A percentile compares a stretch with the other conserved stretches of the same genome.
Conservation (phyloP, 805 yeast species). For the Candida maesae region DNA sequence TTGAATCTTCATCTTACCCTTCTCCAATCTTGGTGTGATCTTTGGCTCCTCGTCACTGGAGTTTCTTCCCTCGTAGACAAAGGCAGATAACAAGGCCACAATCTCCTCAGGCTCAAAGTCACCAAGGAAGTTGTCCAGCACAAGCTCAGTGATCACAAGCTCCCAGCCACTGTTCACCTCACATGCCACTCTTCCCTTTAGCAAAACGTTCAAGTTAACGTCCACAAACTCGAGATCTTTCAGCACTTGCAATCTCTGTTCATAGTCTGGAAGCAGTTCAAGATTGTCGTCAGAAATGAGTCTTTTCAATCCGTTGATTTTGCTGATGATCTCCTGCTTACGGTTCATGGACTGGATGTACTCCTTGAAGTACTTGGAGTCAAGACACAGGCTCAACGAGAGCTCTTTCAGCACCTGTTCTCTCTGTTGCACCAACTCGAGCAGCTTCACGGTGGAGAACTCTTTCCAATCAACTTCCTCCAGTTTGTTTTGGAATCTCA, state of each 20-base stretch:
- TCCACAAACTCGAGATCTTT: slow-evolving; percentile 81
- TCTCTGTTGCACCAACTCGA: slow-evolving; percentile 38
- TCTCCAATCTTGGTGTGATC: slow-evolving; percentile 76
- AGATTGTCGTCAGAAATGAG: slow-evolving; percentile 82
- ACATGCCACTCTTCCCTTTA: slow-evolving; percentile 93
- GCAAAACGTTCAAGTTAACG: slow-evolving; percentile 63
- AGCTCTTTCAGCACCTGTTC: slow-evolving; percentile 31
- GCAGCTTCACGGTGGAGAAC: slow-evolving; percentile 32
- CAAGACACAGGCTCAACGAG: slow-evolving; percentile 26
- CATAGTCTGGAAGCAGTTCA: slow-evolving; percentile 89
- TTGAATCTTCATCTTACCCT: slow-evolving; percentile 61
- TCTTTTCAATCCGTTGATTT: slow-evolving; percentile 53
- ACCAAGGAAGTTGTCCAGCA: slow-evolving; percentile 87
- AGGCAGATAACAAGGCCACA: slow-evolving; percentile 88
- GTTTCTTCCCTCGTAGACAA: slow-evolving; percentile 82
- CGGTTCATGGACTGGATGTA: slow-evolving; percentile 44
- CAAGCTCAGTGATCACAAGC: slow-evolving; percentile 79
- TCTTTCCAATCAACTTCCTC: slow-evolving; percentile 40
- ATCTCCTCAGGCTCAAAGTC: slow-evolving; percentile 95
- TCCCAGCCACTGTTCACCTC: slow-evolving; percentile 93
- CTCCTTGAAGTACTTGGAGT: slow-evolving; percentile 40
- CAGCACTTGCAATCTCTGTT: slow-evolving; percentile 78
- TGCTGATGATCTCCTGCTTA: slow-evolving; percentile 41
- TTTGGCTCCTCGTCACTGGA: slow-evolving; percentile 56
- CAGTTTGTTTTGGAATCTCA: slow-evolving; percentile 39